Base-by-base conservation (phyloP, 495 filamentous ascomycete species). In the Penicillium chermesinum region DNA sequence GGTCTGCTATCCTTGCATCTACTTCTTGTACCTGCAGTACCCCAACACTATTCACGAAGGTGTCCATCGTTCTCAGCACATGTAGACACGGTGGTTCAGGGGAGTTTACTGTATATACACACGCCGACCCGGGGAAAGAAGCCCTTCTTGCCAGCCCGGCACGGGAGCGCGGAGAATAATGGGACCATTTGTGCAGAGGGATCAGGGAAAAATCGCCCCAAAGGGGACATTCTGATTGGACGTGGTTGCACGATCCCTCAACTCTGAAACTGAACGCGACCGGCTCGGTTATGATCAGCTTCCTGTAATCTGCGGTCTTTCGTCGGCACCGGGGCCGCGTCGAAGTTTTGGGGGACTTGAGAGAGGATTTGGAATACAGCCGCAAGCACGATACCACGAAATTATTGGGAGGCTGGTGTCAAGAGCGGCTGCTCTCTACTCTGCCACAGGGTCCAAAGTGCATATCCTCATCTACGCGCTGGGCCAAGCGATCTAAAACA, bases 401-500 rank as follows among this genome's bases (percentile, higher is more conserved):
- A 22, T 2, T 37, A 42, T 33, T 37, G n/a, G 14, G 52, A 38
- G 47, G 52, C 42, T 50, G 52, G 47, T 22, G 35, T n/a, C n/a
- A n/a, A n/a, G n/a, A n/a, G n/a, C n/a, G n/a, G n/a, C n/a, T n/a
- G n/a, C n/a, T n/a, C n/a, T 34, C 39, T 37, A 19, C 34, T 13
- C 38, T 48, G 44, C 17, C 16, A 44, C 7, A 37, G 25, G 15
- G 9, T 27, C 1, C 10, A 20, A 44, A 3, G 30, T 54, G 55
- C 44, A 54, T 48, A 52, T 58, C 55, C 52, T 58, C 44, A 58
- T 58, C 41, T 58, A 42, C 21, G 46, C 50, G 42, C 46, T 38
- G 41, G 41, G 12, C 35, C 50, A 36, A n/a, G n/a, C n/a, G 19
- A 47, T 6, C 37, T 10, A 2, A 17, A 32, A 22, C 2, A 15